Conservation (phyloP, 768 basidiomycete species). For the Tulasnella sp. region DNA sequence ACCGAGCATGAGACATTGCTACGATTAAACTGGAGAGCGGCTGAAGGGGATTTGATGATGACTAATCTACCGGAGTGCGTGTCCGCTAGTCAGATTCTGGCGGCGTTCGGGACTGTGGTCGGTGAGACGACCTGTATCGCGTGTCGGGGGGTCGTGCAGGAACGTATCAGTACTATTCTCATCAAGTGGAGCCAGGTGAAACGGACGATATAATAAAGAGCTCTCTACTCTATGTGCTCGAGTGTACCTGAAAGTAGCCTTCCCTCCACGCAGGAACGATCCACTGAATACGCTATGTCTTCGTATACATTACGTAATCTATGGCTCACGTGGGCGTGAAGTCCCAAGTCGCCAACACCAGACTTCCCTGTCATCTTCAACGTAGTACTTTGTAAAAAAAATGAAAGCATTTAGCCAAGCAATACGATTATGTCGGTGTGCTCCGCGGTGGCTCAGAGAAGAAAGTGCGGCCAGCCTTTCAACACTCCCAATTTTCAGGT, state of each 20-base stretch:
- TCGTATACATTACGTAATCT: too few relatives aligned
- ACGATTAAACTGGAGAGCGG: not conserved
- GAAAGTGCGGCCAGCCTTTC: too few relatives aligned
- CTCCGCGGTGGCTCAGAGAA: too few relatives aligned
- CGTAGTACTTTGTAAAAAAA: too few relatives aligned
- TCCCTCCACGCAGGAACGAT: not conserved
- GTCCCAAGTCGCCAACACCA: too few relatives aligned
- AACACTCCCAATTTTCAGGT: too few relatives aligned
- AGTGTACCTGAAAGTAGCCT: not conserved
- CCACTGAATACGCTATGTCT: too few relatives aligned
- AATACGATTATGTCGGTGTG: too few relatives aligned
- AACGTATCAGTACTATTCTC: not conserved
- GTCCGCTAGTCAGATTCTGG: not conserved
- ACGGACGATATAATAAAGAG: constrained; percentile 9
- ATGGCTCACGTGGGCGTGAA: too few relatives aligned
- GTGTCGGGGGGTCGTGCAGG: not conserved
- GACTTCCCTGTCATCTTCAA: too few relatives aligned
- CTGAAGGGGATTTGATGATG: not conserved
- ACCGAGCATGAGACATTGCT: not conserved
- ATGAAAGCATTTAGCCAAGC: too few relatives aligned
- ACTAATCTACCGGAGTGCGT: not conserved
- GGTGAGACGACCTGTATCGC: not conserved
- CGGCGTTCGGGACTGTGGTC: not conserved
- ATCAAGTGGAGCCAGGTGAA: not conserved
- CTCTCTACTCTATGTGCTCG: not conserved